Evolutionary conservation across 192 early-diverging fungal genomes (phyloP).

Genomic region (Chytriomyces confervae): DNA sequence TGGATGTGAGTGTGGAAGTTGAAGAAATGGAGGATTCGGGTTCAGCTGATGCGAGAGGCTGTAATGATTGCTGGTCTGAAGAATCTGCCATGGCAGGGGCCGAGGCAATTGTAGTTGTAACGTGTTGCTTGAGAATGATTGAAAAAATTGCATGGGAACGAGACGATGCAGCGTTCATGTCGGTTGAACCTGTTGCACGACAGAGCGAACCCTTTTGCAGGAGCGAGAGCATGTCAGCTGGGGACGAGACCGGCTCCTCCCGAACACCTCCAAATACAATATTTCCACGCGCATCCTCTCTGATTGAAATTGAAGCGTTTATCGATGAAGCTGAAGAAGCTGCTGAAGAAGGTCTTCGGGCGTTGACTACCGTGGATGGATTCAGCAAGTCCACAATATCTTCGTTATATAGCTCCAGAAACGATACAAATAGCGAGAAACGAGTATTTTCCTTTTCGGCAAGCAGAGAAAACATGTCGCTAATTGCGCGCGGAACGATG

Average conservation of each 20-base stretch:
- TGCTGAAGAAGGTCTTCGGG: constrained; percentile 42
- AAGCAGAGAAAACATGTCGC: constrained; percentile 44
- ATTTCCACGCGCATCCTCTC: constrained; percentile 89
- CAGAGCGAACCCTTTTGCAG: constrained; percentile 80
- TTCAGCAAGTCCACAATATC: constrained; percentile 93
- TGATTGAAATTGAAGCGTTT: constrained; percentile 68
- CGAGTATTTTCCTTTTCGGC: constrained; percentile 21
- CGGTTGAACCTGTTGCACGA: constrained; percentile 91
- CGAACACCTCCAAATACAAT: constrained; percentile 88
- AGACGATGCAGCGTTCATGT: constrained; percentile 92
- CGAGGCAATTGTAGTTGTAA: constrained; percentile 1
- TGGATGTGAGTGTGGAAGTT: constrained; percentile 65
- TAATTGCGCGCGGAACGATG: constrained; percentile 59
- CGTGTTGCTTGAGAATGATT: constrained; percentile 78
- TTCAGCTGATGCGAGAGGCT: constrained; percentile 3
- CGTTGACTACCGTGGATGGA: constrained; percentile 55
- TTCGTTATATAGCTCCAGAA: constrained; percentile 98
- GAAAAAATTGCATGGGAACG: constrained; percentile 96
- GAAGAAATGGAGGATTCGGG: neutral
- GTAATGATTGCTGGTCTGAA: neutral
- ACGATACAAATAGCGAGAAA: constrained; percentile 70
- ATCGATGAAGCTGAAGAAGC: neutral
- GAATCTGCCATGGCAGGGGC: neutral
- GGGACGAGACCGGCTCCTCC: constrained; percentile 73
- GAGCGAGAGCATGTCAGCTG: constrained; percentile 73